These are phyloP conservation scores for Solanum virginianum DNA, from an alignment of 257 asterid genomes.

Conservation along the genomic window DNA sequence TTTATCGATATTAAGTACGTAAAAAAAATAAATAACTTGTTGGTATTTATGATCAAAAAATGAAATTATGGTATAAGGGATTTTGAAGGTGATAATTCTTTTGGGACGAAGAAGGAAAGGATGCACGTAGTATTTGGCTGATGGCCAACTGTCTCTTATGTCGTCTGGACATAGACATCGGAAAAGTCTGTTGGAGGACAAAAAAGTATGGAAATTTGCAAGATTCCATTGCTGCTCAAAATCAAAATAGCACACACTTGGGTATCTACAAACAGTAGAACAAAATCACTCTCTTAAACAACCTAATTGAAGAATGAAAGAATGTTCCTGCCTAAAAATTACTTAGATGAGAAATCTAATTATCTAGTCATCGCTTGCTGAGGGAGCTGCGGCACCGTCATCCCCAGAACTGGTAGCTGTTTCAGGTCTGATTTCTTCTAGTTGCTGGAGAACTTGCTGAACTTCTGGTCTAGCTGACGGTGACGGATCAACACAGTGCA, in stretches of 20 bases:
- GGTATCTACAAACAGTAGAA: neutral
- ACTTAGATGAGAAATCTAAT: neutral
- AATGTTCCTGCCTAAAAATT: constrained; percentile 15
- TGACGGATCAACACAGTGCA: constrained; percentile 87
- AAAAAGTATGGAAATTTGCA: neutral
- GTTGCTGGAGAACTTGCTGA: constrained; percentile 60
- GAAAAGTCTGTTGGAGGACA: neutral
- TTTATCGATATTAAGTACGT: too few species aligned
- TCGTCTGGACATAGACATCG: neutral
- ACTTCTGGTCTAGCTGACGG: constrained; percentile 80
- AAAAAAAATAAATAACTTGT: too few species aligned
- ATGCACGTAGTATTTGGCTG: neutral
- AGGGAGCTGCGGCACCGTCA: constrained; percentile 29
- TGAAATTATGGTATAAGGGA: too few species aligned
- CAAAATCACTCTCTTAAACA: neutral
- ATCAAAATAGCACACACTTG: neutral
- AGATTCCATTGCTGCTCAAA: neutral
- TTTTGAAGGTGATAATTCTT: too few species aligned
- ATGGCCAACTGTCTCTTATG: neutral
- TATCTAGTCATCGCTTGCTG: constrained; percentile 21
- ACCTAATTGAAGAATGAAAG: constrained; percentile 54
- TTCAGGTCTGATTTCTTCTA: constrained; percentile 80
- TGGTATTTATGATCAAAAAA: too few species aligned
- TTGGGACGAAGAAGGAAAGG: too few species aligned
- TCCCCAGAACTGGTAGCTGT: constrained; percentile 49